Conservation (phyloP, 2,329 filamentous ascomycete genomes). For the Cephalotrichum gorgonifer region DNA sequence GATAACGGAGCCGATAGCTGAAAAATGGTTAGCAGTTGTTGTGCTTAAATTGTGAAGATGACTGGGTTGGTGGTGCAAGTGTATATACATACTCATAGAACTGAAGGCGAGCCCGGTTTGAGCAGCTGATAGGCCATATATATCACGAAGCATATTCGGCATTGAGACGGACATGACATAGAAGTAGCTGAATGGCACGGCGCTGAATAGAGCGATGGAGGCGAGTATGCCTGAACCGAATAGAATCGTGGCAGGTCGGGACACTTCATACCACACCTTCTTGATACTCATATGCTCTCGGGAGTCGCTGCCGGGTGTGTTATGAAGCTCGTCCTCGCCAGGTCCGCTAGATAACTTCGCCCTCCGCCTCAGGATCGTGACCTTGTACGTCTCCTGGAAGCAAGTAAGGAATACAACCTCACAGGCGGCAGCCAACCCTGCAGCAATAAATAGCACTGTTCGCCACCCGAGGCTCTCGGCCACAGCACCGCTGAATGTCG, state of each 20-base stretch:
- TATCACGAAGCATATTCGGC: slow-evolving; percentile 34
- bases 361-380: slow-evolving; percentile 37
- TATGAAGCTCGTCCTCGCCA: background rate
- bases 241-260: slow-evolving; percentile 35
- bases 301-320: background rate
- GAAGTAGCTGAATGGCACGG: slow-evolving; percentile 38
- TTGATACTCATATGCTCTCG: background rate
- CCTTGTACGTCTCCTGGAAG: slow-evolving; percentile 52
- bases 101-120: slow-evolving; percentile 43
- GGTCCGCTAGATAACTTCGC: slow-evolving; percentile 15
- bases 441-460: slow-evolving; percentile 38
- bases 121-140: slow-evolving; percentile 39
- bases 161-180: slow-evolving; percentile 45
- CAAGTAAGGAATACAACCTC: slow-evolving; percentile 39
- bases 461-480: slow-evolving; percentile 46
- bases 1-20: slow-evolving; percentile 36
- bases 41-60: no score
- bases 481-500: slow-evolving; percentile 42
- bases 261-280: slow-evolving; percentile 18
- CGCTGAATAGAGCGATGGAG: slow-evolving; percentile 31
- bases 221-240: slow-evolving; percentile 43
- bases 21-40: no score
- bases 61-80: slow-evolving; percentile 8
- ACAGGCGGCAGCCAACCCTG: slow-evolving; percentile 32
- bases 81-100: background rate